Conservation (phyloP, 257 asterid genomes). For the Nicotiana tabacum region DNA sequence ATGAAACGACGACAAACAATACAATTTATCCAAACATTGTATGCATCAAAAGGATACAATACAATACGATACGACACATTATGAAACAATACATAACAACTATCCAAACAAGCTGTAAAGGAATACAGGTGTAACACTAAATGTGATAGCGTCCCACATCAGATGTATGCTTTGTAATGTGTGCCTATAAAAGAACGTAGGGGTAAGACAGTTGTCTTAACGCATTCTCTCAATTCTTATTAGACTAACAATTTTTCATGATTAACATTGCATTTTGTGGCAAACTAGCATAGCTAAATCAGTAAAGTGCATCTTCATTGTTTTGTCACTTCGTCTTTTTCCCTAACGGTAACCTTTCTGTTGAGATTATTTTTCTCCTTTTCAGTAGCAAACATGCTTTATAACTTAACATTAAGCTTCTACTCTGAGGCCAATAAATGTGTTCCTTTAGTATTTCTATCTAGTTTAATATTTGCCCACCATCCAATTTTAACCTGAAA, state of each 20-base stretch:
- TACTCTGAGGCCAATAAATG: background rate
- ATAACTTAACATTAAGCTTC: background rate
- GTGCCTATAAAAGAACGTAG: background rate
- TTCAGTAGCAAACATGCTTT: background rate
- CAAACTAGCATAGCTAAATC: background rate
- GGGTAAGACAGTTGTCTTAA: background rate
- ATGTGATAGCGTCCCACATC: background rate
- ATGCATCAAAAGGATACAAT: no score
- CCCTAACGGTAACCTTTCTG: background rate
- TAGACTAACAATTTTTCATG: background rate
- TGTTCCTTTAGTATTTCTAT: background rate
- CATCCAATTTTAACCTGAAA: background rate
- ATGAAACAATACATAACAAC: no score
- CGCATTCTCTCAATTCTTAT: background rate
- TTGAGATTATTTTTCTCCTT: background rate
- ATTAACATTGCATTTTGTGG: background rate
- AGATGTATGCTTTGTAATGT: background rate
- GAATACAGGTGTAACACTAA: background rate
- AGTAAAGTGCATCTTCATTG: background rate
- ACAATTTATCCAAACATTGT: no score
- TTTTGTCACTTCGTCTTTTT: background rate
- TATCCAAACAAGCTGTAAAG: no score
- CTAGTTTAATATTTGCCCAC: background rate
- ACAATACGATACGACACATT: no score
- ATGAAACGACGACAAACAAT: no score